phyloP scores from a whole-genome alignment of 2,329 filamentous ascomycete genomes.

The Madurella mycetomatis region DNA sequence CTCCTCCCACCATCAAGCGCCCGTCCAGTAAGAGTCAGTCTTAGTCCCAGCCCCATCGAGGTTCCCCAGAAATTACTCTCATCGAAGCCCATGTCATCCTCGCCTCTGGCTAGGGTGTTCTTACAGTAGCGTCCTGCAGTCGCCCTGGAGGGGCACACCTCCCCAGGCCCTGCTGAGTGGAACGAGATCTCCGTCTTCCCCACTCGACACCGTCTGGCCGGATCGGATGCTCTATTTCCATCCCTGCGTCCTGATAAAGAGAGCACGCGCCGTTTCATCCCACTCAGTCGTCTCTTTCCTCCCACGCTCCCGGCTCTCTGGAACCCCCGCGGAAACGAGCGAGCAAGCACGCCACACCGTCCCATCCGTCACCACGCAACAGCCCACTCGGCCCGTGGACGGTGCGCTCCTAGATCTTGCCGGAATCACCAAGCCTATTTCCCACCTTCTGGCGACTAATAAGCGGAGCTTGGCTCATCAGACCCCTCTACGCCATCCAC shows the following conservation, averaged over 20 bases:
- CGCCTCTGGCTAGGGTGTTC: conserved; percentile 7
- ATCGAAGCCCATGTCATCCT: background rate
- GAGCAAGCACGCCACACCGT: background rate
- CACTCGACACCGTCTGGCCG: conserved; percentile 26
- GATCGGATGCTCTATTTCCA: conserved; percentile 16
- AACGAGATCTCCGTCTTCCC: conserved; percentile 24
- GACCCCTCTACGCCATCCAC: too few species aligned
- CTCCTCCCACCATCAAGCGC: conserved; percentile 7
- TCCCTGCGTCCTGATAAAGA: conserved; percentile 19
- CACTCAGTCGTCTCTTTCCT: conserved; percentile 10
- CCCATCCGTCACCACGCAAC: conserved; percentile 2
- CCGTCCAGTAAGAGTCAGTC: conserved; percentile 8
- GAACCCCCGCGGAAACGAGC: conserved; percentile 17
- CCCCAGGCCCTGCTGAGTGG: conserved; percentile 10
- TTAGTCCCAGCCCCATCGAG: conserved; percentile 1
- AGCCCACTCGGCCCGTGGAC: background rate
- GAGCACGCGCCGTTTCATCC: conserved; percentile 14
- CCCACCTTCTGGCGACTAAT: too few species aligned
- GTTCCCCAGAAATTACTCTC: conserved; percentile 8
- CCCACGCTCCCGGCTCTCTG: conserved; percentile 17
- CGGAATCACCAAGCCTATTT: too few species aligned
- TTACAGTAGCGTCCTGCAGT: conserved; percentile 5
- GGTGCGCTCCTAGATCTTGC: background rate
- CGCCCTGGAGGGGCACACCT: background rate
- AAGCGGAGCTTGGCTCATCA: too few species aligned